Evolutionary conservation across 1,139 yeast genomes (phyloP).

Genomic region (Yamadazyma aaseri): DNA sequence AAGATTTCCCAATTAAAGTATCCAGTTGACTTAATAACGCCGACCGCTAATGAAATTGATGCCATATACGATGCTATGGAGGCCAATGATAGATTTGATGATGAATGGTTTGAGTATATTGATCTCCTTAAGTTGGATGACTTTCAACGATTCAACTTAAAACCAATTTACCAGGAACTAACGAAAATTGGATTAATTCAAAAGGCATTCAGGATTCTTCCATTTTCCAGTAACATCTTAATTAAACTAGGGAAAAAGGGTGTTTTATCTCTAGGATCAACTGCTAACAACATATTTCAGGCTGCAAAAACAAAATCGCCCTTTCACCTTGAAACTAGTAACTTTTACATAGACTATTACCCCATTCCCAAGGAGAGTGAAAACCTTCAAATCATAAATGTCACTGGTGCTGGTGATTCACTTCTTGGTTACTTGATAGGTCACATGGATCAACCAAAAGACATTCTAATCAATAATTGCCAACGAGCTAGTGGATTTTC

Average conservation of each 20-base stretch:
- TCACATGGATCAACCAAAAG: conserved; percentile 15
- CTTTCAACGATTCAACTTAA: conserved; percentile 42
- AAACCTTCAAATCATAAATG: conserved; percentile 40
- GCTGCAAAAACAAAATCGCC: conserved; percentile 3
- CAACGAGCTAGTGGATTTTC: conserved; percentile 57
- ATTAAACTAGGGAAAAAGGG: conserved; percentile 73
- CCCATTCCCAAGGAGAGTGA: conserved; percentile 43
- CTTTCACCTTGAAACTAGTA: conserved; percentile 23
- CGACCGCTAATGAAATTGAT: conserved; percentile 63
- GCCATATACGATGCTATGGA: conserved; percentile 53
- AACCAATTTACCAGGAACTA: conserved; percentile 11
- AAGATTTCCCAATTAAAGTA: conserved; percentile 29
- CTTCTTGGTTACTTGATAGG: conserved; percentile 52
- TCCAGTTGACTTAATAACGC: conserved; percentile 53
- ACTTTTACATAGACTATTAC: conserved; percentile 55
- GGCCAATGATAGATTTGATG: conserved; percentile 50
- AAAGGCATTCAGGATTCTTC: conserved; percentile 67
- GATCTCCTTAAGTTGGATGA: conserved; percentile 56
- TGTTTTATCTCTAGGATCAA: conserved; percentile 41
- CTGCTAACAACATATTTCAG: conserved; percentile 5
- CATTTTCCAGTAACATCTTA: conserved; percentile 66
- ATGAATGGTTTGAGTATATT: conserved; percentile 71
- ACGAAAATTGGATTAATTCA: conserved; percentile 57
- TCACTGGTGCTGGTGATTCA: conserved; percentile 78
- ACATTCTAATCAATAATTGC: conserved; percentile 42